Percentiles rank a stretch among this genome's conserved stretches.
phyloP scores from a whole-genome alignment of 2,329 filamentous ascomycete genomes.

The Arthroderma sp. region DNA sequence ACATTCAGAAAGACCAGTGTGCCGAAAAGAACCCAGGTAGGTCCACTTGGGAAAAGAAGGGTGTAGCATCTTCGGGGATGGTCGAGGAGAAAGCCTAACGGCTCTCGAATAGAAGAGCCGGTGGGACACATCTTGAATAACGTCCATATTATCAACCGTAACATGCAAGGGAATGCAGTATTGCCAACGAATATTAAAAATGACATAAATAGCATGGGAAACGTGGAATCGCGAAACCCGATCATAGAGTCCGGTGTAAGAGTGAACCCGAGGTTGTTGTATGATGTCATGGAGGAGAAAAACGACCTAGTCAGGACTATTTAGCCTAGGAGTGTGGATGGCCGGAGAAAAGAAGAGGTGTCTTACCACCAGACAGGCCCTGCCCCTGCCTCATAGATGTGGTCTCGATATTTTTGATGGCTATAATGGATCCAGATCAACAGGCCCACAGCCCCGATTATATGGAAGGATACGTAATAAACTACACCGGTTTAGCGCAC shows the following conservation, averaged over 20 bases:
- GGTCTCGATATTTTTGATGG: constrained; percentile 28
- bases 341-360: background rate
- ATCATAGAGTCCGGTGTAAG: constrained; percentile 44
- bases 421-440: constrained; percentile 36
- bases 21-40: constrained; percentile 45
- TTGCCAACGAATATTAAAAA: constrained; percentile 28
- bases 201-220: constrained; percentile 26
- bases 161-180: constrained; percentile 41
- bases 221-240: constrained; percentile 33
- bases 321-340: background rate
- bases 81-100: constrained; percentile 45
- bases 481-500: constrained; percentile 14
- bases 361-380: constrained; percentile 38
- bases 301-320: constrained; percentile 27
- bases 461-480: constrained; percentile 35
- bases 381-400: constrained; percentile 26
- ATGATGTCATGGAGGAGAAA: constrained; percentile 40
- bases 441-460: constrained; percentile 37
- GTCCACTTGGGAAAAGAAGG: constrained; percentile 45
- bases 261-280: constrained; percentile 42
- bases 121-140: constrained; percentile 36
- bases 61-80: constrained; percentile 52
- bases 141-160: constrained; percentile 45
- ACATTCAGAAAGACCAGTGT: constrained; percentile 41
- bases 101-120: constrained; percentile 19